Conservation (phyloP, 495 filamentous ascomycete species). For the Hypoxylon intermedium region DNA sequence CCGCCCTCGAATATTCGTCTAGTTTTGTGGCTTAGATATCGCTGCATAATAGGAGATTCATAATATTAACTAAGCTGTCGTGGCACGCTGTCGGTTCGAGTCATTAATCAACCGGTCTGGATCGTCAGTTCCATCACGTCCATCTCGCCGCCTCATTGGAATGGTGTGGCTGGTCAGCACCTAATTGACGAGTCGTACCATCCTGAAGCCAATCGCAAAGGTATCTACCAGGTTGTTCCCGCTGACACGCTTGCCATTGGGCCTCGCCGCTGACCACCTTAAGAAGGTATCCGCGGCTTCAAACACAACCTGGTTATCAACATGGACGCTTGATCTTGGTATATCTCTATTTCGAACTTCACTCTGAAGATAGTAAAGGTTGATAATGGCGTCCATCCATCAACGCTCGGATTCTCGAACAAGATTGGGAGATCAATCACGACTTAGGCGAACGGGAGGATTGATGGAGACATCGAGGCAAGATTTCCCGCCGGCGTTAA, state of each 20-base stretch:
- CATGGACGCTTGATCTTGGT: conserved; percentile 25
- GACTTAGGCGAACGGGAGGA: conserved; percentile 25
- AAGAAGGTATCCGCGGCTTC: conserved; percentile 6
- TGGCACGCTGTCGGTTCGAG: conserved; percentile 17
- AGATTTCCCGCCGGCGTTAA: conserved; percentile 21
- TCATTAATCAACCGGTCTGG: conserved; percentile 13
- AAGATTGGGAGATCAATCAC: conserved; percentile 24
- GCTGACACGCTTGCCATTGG: conserved; percentile 6
- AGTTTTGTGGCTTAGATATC: conserved; percentile 8
- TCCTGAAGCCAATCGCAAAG: conserved; percentile 20
- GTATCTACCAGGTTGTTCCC: conserved; percentile 13
- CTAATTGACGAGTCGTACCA: conserved; percentile 29
- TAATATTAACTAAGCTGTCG: conserved; percentile 17
- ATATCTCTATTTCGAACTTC: conserved; percentile 19
- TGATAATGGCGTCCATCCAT: conserved; percentile 34
- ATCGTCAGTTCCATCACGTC: conserved; percentile 11
- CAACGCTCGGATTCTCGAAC: conserved; percentile 24
- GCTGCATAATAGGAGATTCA: conserved; percentile 15
- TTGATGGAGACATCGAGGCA: conserved; percentile 25
- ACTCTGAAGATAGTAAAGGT: conserved; percentile 15
- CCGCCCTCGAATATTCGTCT: conserved; percentile 4
- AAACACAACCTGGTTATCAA: conserved; percentile 11
- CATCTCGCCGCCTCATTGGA: conserved; percentile 18
- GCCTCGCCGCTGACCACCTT: conserved; percentile 26
- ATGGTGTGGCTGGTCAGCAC: conserved; percentile 31